Percentiles rank a stretch among this genome's conserved stretches.
These are phyloP conservation scores for Galerina sulciceps DNA, from an alignment of 768 basidiomycete genomes.

Conservation along the genomic window DNA sequence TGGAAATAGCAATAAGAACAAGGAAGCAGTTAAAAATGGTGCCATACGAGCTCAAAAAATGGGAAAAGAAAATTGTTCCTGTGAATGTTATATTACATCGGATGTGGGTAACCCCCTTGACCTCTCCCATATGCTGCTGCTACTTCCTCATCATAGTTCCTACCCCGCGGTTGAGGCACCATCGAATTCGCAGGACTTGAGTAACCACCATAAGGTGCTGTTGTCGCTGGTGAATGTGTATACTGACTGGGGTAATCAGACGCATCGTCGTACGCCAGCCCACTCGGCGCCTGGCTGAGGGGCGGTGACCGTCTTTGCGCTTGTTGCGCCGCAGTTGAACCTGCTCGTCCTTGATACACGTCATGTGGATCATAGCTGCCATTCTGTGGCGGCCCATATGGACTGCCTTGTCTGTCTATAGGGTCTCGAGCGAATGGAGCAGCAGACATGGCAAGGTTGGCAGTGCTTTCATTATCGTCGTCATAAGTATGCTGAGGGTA, in stretches of 20 bases:
- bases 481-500: conserved; percentile 56
- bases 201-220: conserved; percentile 15
- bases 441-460: conserved; percentile 59
- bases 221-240: conserved; percentile 34
- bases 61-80: conserved; percentile 18
- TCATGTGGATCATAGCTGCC: conserved; percentile 54
- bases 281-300: conserved; percentile 22
- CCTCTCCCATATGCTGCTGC: conserved; percentile 27
- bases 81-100: conserved; percentile 29
- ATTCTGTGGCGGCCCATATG: conserved; percentile 19
- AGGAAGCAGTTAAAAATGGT: conserved; percentile 13
- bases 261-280: conserved; percentile 43
- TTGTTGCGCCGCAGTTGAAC: conserved; percentile 29
- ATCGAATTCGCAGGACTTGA: conserved; percentile 10
- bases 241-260: conserved; percentile 20
- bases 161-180: conserved; percentile 26
- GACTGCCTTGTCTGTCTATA: conserved; percentile 36
- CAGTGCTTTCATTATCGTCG: conserved; percentile 71
- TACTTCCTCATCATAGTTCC: conserved; percentile 35
- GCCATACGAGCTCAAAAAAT: conserved; percentile 18
- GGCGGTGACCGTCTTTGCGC: conserved; percentile 20
- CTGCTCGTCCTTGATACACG: conserved; percentile 56
- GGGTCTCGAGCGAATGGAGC: conserved; percentile 61
- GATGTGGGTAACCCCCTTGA: conserved; percentile 26
- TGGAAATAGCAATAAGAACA: conserved; percentile 12